Percentiles rank a stretch among this genome's conserved stretches.
These are phyloP conservation scores for Acanthamoeba divionensis DNA, from an alignment of 208 protist species.

Conservation along the genomic window DNA sequence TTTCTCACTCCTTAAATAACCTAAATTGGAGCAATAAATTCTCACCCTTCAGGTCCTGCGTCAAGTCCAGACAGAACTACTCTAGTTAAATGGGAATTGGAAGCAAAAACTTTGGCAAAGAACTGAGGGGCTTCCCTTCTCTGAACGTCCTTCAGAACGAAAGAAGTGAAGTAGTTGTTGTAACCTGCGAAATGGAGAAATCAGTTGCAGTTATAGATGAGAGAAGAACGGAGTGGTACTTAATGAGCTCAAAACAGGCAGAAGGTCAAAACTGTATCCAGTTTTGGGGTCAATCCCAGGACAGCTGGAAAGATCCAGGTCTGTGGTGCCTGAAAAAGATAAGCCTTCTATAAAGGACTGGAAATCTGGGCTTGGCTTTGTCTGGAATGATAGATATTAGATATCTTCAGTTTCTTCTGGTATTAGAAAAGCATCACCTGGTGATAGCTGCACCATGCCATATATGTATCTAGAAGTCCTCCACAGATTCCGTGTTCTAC, in stretches of 20 bases:
- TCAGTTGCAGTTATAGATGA: too few species aligned
- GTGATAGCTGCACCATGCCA: slow-evolving; percentile 22
- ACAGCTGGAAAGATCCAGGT: slow-evolving; percentile 2
- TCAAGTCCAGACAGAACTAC: neutral
- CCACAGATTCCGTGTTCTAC: neutral
- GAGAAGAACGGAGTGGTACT: neutral
- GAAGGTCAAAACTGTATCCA: slow-evolving; percentile 11
- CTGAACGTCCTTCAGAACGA: neutral
- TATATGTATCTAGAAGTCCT: neutral
- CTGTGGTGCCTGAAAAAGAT: neutral
- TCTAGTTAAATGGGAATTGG: neutral
- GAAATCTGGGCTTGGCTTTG: neutral
- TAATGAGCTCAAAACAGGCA: neutral
- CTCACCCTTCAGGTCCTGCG: neutral
- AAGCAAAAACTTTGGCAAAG: neutral
- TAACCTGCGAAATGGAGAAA: neutral
- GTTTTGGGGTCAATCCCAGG: slow-evolving; percentile 10
- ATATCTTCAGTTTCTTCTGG: neutral
- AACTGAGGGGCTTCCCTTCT: neutral
- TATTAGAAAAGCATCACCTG: neutral
- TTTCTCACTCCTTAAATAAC: neutral
- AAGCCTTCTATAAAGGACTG: neutral
- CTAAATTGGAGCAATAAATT: neutral
- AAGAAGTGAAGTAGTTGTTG: neutral
- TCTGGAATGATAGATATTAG: neutral